phyloP scores from a whole-genome alignment of 225 moss, liverwort and hornwort genomes.

The Marchantia paleacea region DNA sequence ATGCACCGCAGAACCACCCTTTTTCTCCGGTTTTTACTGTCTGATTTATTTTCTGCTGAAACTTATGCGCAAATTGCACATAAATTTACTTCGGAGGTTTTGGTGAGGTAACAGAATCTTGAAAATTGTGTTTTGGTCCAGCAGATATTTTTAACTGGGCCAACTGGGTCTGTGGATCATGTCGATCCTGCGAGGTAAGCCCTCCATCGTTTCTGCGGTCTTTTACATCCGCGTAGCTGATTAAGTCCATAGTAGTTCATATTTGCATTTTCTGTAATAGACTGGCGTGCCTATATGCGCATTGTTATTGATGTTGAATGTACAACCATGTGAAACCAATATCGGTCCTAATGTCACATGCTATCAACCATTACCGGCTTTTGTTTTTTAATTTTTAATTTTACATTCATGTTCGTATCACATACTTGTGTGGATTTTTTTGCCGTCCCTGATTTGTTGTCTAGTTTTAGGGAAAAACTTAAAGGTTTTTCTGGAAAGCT shows the following conservation, averaged over 20 bases:
- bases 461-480: too few species aligned
- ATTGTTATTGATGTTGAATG: background rate
- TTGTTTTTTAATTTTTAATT: too few species aligned
- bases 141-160: slow-evolving; percentile 93
- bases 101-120: background rate
- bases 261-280: background rate
- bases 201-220: background rate
- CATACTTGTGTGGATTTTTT: too few species aligned
- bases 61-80: background rate
- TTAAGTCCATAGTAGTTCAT: background rate
- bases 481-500: too few species aligned
- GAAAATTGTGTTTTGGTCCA: slow-evolving; percentile 8
- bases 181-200: slow-evolving; percentile 76
- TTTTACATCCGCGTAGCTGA: background rate
- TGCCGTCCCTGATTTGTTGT: too few species aligned
- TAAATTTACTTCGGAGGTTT: background rate
- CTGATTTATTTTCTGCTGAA: too few species aligned
- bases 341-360: background rate
- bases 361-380: too few species aligned
- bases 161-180: slow-evolving; percentile 79
- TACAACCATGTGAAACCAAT: background rate
- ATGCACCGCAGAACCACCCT: background rate
- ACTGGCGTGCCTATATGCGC: background rate
- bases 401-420: too few species aligned
- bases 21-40: too few species aligned